Evolutionary conservation across 768 basidiomycete genomes (phyloP), one percentile per base, ranked within the genome.

Genomic region (Naematelia aurantialba): DNA sequence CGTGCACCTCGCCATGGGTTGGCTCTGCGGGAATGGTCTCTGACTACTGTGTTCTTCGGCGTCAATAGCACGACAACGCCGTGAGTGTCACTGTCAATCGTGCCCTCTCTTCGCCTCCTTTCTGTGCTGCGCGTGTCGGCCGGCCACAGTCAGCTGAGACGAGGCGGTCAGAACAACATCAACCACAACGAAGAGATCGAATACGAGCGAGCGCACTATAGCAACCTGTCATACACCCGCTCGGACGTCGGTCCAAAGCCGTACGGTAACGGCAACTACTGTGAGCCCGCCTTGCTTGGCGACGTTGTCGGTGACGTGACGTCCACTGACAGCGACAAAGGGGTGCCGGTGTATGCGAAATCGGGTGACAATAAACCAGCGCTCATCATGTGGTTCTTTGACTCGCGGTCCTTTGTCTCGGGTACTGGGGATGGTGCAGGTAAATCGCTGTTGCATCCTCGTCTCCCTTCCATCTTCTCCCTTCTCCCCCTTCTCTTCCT

Each of bases 21-120:
- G n/a, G n/a, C n/a, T n/a, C n/a, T n/a, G n/a, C n/a, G n/a, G n/a
- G n/a, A n/a, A n/a, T 27, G 24, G 31, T 52, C 13, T 30, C 24
- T 5, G 3, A 14, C 34, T 39, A 39, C 34, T 39, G 34, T 39
- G 17, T 39, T 17, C 8, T 39, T 39, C 34, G 8, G 34, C 34
- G 8, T n/a, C 12, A 24, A 25, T 29, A 51, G 58, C n/a, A 21
- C 51, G 22, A 17, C 21, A 25, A n/a, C 58, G 87, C 87, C 87
- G 88, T 65, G 86, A 88, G 67, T 87, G n/a, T n/a, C n/a, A n/a
- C n/a, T n/a, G n/a, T n/a, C n/a, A n/a, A 88, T 66, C 88, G 87
- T 62, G 79, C 86, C 61, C 77, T 80, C 21, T 47, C 25, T n/a
- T 19, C 39, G 34, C 21, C 27, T 30, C 27, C 24, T 22, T 12